Evolutionary conservation across 306 rosid species (phyloP).

Genomic region (Citrullus mucosospermus): DNA sequence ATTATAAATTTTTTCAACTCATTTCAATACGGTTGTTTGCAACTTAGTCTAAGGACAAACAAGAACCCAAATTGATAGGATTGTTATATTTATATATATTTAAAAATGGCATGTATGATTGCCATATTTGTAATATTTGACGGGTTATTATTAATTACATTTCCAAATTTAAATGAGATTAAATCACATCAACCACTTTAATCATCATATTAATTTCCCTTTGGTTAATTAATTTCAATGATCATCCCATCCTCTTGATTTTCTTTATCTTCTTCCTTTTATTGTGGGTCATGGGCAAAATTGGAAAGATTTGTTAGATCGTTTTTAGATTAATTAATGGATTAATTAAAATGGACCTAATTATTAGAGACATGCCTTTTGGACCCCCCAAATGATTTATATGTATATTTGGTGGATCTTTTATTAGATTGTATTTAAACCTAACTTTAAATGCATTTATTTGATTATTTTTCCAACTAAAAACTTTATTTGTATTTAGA

Average conservation of each 20-base stretch:
- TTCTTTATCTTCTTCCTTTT: not conserved
- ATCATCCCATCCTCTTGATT: not conserved
- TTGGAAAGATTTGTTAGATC: not conserved
- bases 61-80: not conserved
- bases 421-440: not conserved
- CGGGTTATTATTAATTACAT: not conserved
- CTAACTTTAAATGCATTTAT: not conserved
- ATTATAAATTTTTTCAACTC: too few relatives aligned
- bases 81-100: too few relatives aligned
- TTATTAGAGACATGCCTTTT: conserved; percentile 8
- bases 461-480: too few relatives aligned
- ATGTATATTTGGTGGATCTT: not conserved
- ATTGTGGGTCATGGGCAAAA: conserved; percentile 3
- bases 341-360: not conserved
- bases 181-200: not conserved
- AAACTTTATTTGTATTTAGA: not conserved
- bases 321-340: not conserved
- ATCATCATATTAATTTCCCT: not conserved
- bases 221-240: conserved; percentile 5
- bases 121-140: not conserved
- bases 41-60: too few relatives aligned
- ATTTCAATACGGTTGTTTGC: too few relatives aligned
- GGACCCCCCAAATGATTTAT: not conserved
- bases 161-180: not conserved
- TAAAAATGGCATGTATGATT: not conserved